Base-by-base conservation (phyloP, 305 asterid genomes). In the Striga hermonthica region DNA sequence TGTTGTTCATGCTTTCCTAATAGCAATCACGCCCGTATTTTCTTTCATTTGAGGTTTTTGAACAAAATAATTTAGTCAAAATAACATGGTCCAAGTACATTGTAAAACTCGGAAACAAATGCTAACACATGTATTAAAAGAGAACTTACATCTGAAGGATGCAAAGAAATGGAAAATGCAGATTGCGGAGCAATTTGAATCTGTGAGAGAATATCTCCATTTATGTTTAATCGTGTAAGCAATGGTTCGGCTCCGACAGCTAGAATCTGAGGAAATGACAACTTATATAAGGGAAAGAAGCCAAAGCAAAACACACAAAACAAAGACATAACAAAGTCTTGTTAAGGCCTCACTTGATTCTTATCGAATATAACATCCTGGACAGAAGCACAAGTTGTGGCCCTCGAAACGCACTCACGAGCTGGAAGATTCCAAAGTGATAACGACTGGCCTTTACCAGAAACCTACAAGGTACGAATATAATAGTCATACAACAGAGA, bases 341-440 rank as follows among this genome's bases (percentile, higher is more conserved):
- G 59, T 64, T 64, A 75, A 65, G 68, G 35, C 75, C 95, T 82
- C 71, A 86, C 97, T 80, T 87, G 87, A 75, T 89, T 87, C 48
- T 78, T 83, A 68, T 89, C 89, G 77, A 92, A 92, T 48, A 72
- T 15, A 66, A 86, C 87, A 79, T 84, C 97, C 70, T 92, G 98
- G 72, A 79, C 67, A 53, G 95, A 62, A 74, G 87, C 81, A 66
- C 34, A 72, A 54, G 89, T 85, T 64, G 68, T 67, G 36, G 77
- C 81, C 62, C 69, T 69, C 55, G 90, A 75, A 64, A 92, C 88
- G 0, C 98, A 84, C 75, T 89, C 96, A 60, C 85, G 68, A 53
- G 96, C 95, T 77, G 84, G 82, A 80, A 92, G 90, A 75, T 83
- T 89, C 98, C 98, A 92, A 47, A 92, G 76, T 12, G 97, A 89